Conservation (phyloP, 495 filamentous ascomycete species). For the Hypoxylon subgilvum region DNA sequence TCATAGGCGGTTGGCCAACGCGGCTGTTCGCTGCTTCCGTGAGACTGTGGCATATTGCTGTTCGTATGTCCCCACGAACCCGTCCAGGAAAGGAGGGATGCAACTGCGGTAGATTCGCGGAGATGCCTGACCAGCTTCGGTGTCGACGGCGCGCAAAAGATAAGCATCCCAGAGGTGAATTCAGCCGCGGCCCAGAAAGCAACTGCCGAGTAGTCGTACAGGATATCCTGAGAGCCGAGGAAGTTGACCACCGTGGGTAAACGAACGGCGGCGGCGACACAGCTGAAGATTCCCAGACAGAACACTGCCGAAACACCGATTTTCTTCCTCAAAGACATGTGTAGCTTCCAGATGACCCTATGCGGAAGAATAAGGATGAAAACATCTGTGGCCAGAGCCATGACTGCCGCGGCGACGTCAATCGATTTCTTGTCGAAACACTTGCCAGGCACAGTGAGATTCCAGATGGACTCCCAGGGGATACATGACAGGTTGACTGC, state of each 20-base stretch:
- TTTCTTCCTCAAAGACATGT: slow-evolving; percentile 31
- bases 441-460: slow-evolving; percentile 21
- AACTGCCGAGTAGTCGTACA: slow-evolving; percentile 14
- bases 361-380: slow-evolving; percentile 43
- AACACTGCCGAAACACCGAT: slow-evolving; percentile 40
- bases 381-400: slow-evolving; percentile 39
- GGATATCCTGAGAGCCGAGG: no score
- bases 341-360: slow-evolving; percentile 36
- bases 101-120: no score
- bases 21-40: no score
- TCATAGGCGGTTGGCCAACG: no score
- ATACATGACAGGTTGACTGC: slow-evolving; percentile 44
- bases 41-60: no score
- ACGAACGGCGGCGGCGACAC: not conserved
- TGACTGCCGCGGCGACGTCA: slow-evolving; percentile 6
- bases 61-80: no score
- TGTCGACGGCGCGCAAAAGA: slow-evolving; percentile 30
- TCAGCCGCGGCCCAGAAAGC: slow-evolving; percentile 30
- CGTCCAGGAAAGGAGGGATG: no score
- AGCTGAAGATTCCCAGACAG: slow-evolving; percentile 32
- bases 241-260: no score
- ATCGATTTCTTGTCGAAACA: slow-evolving; percentile 28
- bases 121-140: no score
- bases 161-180: slow-evolving; percentile 30
- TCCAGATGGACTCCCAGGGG: slow-evolving; percentile 42